A percentile compares a stretch with the other conserved stretches of the same genome.
phyloP scores from a whole-genome alignment of 1,139 yeast species.

The Meyerozyma sp. region DNA sequence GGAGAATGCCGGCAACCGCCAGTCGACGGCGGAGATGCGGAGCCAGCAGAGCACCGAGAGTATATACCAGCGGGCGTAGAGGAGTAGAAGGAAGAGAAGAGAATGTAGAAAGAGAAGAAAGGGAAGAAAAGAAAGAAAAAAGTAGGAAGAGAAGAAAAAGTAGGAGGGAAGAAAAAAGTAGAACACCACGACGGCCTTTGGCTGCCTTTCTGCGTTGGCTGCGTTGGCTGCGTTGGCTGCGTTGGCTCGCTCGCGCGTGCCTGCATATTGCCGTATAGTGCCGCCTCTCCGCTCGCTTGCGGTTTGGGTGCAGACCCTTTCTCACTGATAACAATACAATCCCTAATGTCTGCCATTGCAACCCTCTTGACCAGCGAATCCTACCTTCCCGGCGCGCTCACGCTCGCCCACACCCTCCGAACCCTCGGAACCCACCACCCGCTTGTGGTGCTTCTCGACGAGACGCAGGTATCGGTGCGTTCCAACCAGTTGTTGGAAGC shows the following conservation, averaged over 20 bases:
- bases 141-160: no score
- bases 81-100: no score
- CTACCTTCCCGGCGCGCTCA: conserved; percentile 28
- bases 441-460: conserved; percentile 19
- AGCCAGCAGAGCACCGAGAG: conserved; percentile 1
- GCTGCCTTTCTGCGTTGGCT: no score
- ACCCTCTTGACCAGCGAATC: conserved; percentile 26
- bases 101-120: not conserved
- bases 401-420: conserved; percentile 20
- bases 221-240: no score
- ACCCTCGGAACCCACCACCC: conserved; percentile 14
- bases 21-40: conserved; percentile 7
- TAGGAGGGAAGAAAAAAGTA: not conserved
- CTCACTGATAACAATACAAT: not conserved
- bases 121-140: not conserved
- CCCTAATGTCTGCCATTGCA: conserved; percentile 16
- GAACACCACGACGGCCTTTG: no score
- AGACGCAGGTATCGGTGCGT: conserved; percentile 12
- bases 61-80: not conserved
- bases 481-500: conserved; percentile 14
- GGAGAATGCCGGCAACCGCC: conserved; percentile 65
- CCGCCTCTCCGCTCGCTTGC: not conserved
- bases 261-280: no score
- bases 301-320: not conserved
- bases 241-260: no score